A percentile compares a stretch with the other conserved stretches of the same genome.
phyloP scores from a whole-genome alignment of 1,139 yeast species.

The Groenewaldozyma auringiensis region DNA sequence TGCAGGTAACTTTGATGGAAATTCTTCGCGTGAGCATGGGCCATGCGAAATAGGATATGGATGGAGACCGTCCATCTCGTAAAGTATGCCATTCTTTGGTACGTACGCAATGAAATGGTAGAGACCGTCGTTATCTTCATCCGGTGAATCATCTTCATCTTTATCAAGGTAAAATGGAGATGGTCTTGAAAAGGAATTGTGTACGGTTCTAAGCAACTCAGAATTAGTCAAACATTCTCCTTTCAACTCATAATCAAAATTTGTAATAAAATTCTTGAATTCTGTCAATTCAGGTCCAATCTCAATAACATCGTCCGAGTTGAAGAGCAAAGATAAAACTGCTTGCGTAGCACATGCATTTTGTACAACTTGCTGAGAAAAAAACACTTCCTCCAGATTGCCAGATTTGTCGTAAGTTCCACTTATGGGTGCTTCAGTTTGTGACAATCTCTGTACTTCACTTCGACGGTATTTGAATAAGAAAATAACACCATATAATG shows the following conservation, averaged over 20 bases:
- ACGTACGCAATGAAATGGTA: conserved; percentile 58
- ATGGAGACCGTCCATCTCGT: conserved; percentile 62
- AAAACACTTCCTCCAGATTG: conserved; percentile 31
- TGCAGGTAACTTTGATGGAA: conserved; percentile 34
- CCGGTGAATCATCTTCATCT: conserved; percentile 29
- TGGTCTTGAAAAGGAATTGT: conserved; percentile 60
- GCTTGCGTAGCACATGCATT: conserved; percentile 80
- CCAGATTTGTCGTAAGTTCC: conserved; percentile 39
- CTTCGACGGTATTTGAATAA: conserved; percentile 51
- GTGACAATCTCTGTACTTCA: conserved; percentile 22
- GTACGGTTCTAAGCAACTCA: conserved; percentile 50
- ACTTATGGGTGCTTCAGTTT: conserved; percentile 33
- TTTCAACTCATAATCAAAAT: conserved; percentile 50
- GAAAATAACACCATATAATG: conserved; percentile 55
- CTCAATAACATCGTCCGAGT: conserved; percentile 36
- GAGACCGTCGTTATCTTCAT: conserved; percentile 44
- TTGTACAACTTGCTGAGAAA: conserved; percentile 60
- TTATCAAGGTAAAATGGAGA: conserved; percentile 43
- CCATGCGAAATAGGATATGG: conserved; percentile 52
- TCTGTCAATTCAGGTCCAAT: conserved; percentile 46
- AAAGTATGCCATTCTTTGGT: conserved; percentile 42
- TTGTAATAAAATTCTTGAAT: conserved; percentile 45
- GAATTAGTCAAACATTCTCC: conserved; percentile 63
- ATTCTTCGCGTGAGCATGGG: conserved; percentile 37
- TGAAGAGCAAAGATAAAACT: conserved; percentile 50